Percentiles rank a stretch among this genome's conserved stretches.
These are phyloP conservation scores for Cornus kousa DNA, from an alignment of 148 eudicot species.

Conservation along the genomic window DNA sequence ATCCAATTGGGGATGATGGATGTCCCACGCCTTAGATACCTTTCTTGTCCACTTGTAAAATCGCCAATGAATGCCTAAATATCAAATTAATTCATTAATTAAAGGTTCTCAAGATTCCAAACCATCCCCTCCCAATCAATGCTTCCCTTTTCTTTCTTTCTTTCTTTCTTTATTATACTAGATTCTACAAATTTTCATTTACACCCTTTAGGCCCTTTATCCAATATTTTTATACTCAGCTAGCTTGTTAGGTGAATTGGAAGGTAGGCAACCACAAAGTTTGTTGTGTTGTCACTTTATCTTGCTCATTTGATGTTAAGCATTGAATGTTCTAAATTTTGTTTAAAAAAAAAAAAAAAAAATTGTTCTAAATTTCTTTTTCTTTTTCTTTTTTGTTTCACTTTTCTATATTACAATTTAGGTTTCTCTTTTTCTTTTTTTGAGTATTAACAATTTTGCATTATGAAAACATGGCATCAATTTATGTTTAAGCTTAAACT, in stretches of 20 bases:
- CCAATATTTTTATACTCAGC: not conserved
- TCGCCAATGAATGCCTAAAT: not conserved
- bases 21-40: constrained; percentile 12
- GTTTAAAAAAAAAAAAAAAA: no score
- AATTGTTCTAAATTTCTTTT: no score
- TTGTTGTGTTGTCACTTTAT: no score
- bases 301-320: no score
- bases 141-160: not conserved
- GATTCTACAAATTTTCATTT: not conserved
- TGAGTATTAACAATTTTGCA: no score
- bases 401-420: no score
- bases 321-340: no score
- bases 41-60: constrained; percentile 17
- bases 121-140: not conserved
- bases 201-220: not conserved
- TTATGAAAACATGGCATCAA: no score
- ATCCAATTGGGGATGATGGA: not conserved
- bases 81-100: not conserved
- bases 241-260: constrained; percentile 2
- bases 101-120: constrained; percentile 8
- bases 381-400: no score
- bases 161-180: not conserved
- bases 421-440: no score
- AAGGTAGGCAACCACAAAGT: not conserved
- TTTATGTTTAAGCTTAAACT: no score